These are phyloP conservation scores for Nakazawaea wyomingensis DNA, from an alignment of 805 yeast species.

Conservation along the genomic window DNA sequence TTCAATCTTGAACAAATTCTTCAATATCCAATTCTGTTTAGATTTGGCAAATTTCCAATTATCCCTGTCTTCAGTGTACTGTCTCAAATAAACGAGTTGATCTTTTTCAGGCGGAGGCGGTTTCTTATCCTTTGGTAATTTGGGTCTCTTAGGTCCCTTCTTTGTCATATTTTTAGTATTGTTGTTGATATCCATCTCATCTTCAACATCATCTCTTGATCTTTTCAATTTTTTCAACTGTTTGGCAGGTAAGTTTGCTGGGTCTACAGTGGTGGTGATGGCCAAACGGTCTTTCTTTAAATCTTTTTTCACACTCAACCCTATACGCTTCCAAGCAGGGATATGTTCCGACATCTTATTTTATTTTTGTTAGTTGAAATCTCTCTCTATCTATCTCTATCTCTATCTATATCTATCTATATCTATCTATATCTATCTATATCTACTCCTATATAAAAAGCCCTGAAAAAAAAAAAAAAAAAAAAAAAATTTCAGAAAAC, in stretches of 20 bases:
- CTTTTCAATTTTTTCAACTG: conserved; percentile 36
- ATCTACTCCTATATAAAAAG: background rate
- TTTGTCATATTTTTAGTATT: too few relatives aligned
- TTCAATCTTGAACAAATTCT: conserved; percentile 44
- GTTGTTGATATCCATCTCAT: conserved; percentile 5
- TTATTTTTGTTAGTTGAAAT: background rate
- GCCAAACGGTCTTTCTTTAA: conserved; percentile 40
- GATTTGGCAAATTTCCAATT: conserved; percentile 84
- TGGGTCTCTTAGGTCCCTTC: conserved; percentile 66
- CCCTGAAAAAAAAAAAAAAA: background rate
- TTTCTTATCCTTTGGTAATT: conserved; percentile 63
- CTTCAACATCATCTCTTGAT: conserved; percentile 17
- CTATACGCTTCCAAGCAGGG: conserved; percentile 86
- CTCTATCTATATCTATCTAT: too few relatives aligned
- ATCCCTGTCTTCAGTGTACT: conserved; percentile 47
- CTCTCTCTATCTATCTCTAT: too few relatives aligned
- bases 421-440: too few relatives aligned
- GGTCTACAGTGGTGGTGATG: conserved; percentile 39
- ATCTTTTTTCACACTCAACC: conserved; percentile 54
- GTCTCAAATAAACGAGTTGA: conserved; percentile 61
- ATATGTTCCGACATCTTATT: conserved; percentile 22
- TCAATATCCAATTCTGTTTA: conserved; percentile 81
- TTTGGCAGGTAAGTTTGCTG: conserved; percentile 35
- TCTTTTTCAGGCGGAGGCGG: conserved; percentile 74
- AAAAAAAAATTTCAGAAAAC: background rate